Percentiles rank a stretch among this genome's conserved stretches.
Evolutionary conservation across 495 filamentous ascomycete species (phyloP).

Genomic region (Annulohypoxylon bovei): DNA sequence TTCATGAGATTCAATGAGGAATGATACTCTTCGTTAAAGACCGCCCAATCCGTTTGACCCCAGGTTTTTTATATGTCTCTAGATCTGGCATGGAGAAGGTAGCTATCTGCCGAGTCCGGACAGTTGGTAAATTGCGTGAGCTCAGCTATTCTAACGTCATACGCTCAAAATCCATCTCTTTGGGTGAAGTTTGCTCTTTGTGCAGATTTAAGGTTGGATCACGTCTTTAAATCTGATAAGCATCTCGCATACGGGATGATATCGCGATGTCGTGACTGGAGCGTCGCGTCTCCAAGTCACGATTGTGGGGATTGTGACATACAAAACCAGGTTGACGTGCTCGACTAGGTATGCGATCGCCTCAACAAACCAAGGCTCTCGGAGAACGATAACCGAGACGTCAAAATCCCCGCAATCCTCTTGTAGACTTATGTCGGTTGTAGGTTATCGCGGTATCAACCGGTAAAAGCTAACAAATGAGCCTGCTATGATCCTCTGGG

Average conservation of each 20-base stretch:
- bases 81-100: background rate
- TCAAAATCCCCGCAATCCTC: conserved; percentile 22
- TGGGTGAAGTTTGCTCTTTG: background rate
- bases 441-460: too few relatives aligned
- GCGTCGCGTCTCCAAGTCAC: conserved; percentile 9
- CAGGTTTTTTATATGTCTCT: conserved; percentile 11
- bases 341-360: conserved; percentile 16
- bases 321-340: conserved; percentile 30
- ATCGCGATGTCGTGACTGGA: conserved; percentile 29
- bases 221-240: conserved; percentile 28
- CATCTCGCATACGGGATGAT: conserved; percentile 19
- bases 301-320: conserved; percentile 33
- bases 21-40: background rate
- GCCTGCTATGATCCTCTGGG: too few relatives aligned
- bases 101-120: conserved; percentile 30
- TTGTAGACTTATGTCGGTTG: background rate
- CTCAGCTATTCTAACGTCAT: conserved; percentile 35
- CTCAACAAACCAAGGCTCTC: conserved; percentile 18
- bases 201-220: conserved; percentile 11
- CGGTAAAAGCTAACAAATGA: too few relatives aligned
- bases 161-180: conserved; percentile 3
- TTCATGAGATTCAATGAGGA: background rate
- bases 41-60: background rate
- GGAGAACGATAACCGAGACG: conserved; percentile 22
- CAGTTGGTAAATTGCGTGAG: conserved; percentile 23